These are phyloP conservation scores for Nothophoma quercina DNA, from an alignment of 2,329 filamentous ascomycete genomes.

Conservation along the genomic window DNA sequence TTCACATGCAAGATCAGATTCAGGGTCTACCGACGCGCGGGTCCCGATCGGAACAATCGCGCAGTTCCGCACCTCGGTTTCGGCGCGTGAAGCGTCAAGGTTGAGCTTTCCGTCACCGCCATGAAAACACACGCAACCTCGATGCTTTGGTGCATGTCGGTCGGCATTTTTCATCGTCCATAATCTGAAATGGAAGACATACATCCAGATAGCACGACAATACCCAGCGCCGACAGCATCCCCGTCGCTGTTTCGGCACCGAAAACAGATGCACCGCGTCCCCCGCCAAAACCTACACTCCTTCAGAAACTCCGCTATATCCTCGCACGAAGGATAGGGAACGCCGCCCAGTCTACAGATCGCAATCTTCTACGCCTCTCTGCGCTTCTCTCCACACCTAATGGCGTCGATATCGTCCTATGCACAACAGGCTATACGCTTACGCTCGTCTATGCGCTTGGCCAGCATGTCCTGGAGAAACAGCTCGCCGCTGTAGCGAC, in stretches of 20 bases:
- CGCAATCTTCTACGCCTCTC: slow-evolving; percentile 43
- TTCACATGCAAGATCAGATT: not conserved
- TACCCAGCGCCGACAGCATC: slow-evolving; percentile 25
- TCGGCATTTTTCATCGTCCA: not conserved
- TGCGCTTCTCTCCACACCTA: slow-evolving; percentile 50
- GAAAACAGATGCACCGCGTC: slow-evolving; percentile 18
- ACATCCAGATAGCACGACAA: slow-evolving; percentile 31
- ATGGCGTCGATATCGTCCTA: slow-evolving; percentile 52
- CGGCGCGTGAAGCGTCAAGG: not conserved
- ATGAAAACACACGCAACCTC: not conserved
- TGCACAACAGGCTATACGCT: slow-evolving; percentile 56
- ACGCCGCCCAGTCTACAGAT: slow-evolving; percentile 39
- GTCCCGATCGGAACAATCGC: not conserved
- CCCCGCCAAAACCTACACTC: slow-evolving; percentile 12
- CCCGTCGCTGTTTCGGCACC: slow-evolving; percentile 12
- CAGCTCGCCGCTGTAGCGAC: slow-evolving; percentile 48
- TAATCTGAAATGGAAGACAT: slow-evolving; percentile 25
- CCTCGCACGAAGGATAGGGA: slow-evolving; percentile 28
- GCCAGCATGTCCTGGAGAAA: slow-evolving; percentile 47
- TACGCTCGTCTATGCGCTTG: slow-evolving; percentile 50
- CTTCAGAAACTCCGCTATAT: slow-evolving; percentile 25
- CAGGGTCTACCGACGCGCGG: slow-evolving; percentile 10
- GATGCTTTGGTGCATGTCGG: not conserved
- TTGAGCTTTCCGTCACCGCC: slow-evolving; percentile 9
- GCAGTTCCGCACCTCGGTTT: slow-evolving; percentile 4